Conservation (phyloP, 2,329 filamentous ascomycete genomes). For the Penicillium sclerotigenum region DNA sequence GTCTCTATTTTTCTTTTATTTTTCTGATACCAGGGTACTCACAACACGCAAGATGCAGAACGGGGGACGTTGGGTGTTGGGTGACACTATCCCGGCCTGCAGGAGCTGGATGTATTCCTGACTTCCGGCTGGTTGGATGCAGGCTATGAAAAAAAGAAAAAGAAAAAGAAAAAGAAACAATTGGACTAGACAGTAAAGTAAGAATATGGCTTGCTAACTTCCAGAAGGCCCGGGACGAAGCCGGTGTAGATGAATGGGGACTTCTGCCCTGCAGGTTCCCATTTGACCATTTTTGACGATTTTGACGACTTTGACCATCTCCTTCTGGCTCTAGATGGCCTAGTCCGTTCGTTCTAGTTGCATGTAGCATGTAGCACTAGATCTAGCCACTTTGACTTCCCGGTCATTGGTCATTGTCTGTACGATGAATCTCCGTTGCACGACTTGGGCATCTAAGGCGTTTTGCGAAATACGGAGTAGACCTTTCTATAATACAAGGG, state of each 20-base stretch:
- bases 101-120: slow-evolving; percentile 13
- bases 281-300: slow-evolving; percentile 1
- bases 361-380: slow-evolving; percentile 13
- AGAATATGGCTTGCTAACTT: slow-evolving; percentile 6
- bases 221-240: slow-evolving; percentile 15
- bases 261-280: slow-evolving; percentile 28
- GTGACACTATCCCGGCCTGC: slow-evolving; percentile 20
- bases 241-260: background rate
- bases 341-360: slow-evolving; percentile 2
- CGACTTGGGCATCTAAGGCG: slow-evolving; percentile 18
- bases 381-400: slow-evolving; percentile 26
- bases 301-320: slow-evolving; percentile 2
- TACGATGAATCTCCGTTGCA: slow-evolving; percentile 33
- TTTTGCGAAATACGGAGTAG: slow-evolving; percentile 21
- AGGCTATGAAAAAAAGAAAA: slow-evolving; percentile 12
- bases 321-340: background rate
- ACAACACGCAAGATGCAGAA: too few species aligned
- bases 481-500: slow-evolving; percentile 3
- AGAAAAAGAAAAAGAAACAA: slow-evolving; percentile 12
- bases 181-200: slow-evolving; percentile 9
- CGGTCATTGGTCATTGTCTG: slow-evolving; percentile 29
- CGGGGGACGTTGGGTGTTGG: slow-evolving; percentile 11
- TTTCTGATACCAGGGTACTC: slow-evolving; percentile 3
- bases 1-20: background rate
- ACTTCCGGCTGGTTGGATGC: slow-evolving; percentile 19